Evolutionary conservation across 495 filamentous ascomycete genomes (phyloP).

Genomic region (Penicillium alfredii): DNA sequence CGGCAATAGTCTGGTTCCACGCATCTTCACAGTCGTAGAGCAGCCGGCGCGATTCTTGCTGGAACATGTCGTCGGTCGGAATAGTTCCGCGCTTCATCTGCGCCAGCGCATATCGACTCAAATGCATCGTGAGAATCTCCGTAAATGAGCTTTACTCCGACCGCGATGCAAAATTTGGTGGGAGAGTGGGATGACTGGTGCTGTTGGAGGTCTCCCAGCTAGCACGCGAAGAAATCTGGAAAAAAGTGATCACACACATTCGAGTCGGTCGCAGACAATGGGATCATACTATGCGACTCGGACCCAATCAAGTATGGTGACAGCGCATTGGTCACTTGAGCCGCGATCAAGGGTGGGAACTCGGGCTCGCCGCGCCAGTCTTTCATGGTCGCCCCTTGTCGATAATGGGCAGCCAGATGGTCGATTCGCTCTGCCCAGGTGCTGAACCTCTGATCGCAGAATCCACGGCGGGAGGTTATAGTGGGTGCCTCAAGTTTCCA

Average conservation of each 20-base stretch:
- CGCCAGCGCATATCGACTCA: conserved; percentile 44
- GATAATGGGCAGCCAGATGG: conserved; percentile 61
- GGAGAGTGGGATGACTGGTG: too few species aligned
- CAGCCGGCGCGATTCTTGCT: conserved; percentile 49
- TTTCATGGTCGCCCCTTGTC: conserved; percentile 54
- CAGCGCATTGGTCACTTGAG: conserved; percentile 57
- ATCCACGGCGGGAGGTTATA: conserved; percentile 60
- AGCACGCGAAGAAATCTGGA: conserved; percentile 17
- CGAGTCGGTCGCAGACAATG: conserved; percentile 19
- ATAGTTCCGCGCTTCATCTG: conserved; percentile 41
- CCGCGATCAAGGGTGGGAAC: conserved; percentile 55
- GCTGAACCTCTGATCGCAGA: conserved; percentile 53
- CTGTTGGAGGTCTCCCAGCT: neutral
- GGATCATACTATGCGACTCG: conserved; percentile 20
- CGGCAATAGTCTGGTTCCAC: conserved; percentile 59
- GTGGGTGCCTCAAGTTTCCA: conserved; percentile 60
- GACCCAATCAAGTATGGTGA: conserved; percentile 43
- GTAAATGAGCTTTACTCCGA: conserved; percentile 13
- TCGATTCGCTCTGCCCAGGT: conserved; percentile 56
- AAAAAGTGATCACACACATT: conserved; percentile 13
- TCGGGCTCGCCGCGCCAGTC: conserved; percentile 67
- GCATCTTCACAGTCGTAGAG: conserved; percentile 55
- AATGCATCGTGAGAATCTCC: conserved; percentile 16
- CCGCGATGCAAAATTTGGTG: neutral
- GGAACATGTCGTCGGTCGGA: conserved; percentile 51